A percentile compares a stretch with the other conserved stretches of the same genome.
phyloP scores from a whole-genome alignment of 768 basidiomycete genomes.

The Termitomyces sp. region DNA sequence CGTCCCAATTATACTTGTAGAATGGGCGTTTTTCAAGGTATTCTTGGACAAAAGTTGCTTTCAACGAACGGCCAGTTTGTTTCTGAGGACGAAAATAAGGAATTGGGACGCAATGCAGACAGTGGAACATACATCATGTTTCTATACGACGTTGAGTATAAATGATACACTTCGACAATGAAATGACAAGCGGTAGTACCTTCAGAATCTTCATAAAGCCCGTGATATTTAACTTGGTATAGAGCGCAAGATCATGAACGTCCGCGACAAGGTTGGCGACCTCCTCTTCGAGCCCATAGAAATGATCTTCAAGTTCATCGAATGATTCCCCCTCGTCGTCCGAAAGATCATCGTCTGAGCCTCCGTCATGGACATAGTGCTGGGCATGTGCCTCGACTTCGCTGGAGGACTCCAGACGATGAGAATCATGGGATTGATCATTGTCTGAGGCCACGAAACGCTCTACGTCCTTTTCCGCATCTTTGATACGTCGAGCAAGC shows the following conservation, averaged over 20 bases:
- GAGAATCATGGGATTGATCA: constrained; percentile 14
- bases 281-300: constrained; percentile 86
- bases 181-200: constrained; percentile 27
- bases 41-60: constrained; percentile 82
- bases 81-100: constrained; percentile 48
- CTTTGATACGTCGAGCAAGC: constrained; percentile 72
- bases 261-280: constrained; percentile 93
- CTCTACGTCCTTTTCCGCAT: constrained; percentile 78
- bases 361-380: constrained; percentile 52
- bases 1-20: constrained; percentile 96
- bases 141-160: constrained; percentile 36
- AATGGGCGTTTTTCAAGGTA: constrained; percentile 94
- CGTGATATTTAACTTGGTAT: constrained; percentile 96
- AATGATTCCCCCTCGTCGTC: constrained; percentile 47
- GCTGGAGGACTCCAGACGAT: constrained; percentile 13
- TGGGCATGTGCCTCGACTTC: constrained; percentile 50
- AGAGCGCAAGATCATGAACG: constrained; percentile 83
- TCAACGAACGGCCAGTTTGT: constrained; percentile 81
- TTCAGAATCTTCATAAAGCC: constrained; percentile 99
- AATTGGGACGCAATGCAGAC: neutral
- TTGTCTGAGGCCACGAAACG: constrained; percentile 62
- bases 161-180: neutral
- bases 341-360: constrained; percentile 62
- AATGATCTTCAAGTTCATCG: constrained; percentile 80
- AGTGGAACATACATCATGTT: constrained; percentile 73